These are phyloP conservation scores for Royoungia palumana DNA, from an alignment of 768 basidiomycete species.

Conservation along the genomic window DNA sequence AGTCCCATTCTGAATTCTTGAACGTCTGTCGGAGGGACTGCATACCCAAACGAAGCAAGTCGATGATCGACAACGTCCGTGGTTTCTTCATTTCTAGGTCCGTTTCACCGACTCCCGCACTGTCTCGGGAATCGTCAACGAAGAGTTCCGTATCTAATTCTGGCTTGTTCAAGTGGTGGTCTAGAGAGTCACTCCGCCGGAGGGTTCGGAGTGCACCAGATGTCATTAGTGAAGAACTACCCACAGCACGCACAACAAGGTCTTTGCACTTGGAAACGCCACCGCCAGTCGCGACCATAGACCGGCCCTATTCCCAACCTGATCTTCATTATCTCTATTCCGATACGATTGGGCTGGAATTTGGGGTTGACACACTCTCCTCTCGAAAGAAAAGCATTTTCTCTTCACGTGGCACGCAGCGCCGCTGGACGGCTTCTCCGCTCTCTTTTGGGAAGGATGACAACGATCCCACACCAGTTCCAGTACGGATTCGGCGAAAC, in stretches of 20 bases:
- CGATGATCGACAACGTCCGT: constrained; percentile 61
- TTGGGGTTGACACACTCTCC: constrained; percentile 18
- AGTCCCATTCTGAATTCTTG: constrained; percentile 29
- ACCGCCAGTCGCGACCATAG: constrained; percentile 11
- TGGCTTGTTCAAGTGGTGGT: constrained; percentile 47
- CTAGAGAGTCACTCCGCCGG: constrained; percentile 45
- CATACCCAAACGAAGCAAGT: constrained; percentile 44
- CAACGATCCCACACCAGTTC: constrained; percentile 13
- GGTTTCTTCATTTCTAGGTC: constrained; percentile 55
- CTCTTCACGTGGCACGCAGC: constrained; percentile 20
- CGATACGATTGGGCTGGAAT: constrained; percentile 15
- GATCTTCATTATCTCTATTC: constrained; percentile 27
- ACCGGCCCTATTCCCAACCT: constrained; percentile 31
- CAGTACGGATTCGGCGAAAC: constrained; percentile 31
- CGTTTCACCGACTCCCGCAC: constrained; percentile 35
- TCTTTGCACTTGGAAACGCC: constrained; percentile 22
- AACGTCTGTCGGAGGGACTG: constrained; percentile 19
- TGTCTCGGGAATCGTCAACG: constrained; percentile 27
- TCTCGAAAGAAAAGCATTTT: constrained; percentile 11
- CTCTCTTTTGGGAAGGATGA: constrained; percentile 12
- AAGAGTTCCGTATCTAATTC: constrained; percentile 28
- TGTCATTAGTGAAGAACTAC: constrained; percentile 32
- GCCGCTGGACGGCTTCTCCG: constrained; percentile 18
- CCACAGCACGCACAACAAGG: constrained; percentile 22
- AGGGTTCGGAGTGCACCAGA: constrained; percentile 54